phyloP scores from a whole-genome alignment of 441 rosid species.

The Populus hybrid region DNA sequence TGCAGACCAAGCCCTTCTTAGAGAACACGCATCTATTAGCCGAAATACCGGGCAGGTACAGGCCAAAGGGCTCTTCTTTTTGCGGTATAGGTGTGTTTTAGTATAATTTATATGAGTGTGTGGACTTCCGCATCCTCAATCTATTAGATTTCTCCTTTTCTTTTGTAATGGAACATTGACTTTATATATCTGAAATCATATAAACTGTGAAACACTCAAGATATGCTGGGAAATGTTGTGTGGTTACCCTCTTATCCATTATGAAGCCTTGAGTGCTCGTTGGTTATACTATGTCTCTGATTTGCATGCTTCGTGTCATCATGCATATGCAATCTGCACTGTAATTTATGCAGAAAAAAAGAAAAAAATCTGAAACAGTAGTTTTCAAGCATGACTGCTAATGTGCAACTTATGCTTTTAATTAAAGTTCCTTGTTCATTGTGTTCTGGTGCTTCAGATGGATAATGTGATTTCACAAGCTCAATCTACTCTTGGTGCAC shows the following conservation, averaged over 20 bases:
- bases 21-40: slow-evolving; percentile 72
- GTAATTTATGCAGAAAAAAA: neutral
- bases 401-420: neutral
- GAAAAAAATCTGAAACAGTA: neutral
- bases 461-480: slow-evolving; percentile 95
- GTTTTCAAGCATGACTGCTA: neutral
- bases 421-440: slow-evolving; percentile 9
- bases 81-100: neutral
- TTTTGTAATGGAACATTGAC: neutral
- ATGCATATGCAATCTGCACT: neutral
- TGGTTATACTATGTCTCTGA: neutral
- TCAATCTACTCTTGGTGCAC: slow-evolving; percentile 85
- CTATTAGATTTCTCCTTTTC: neutral
- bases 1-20: slow-evolving; percentile 73
- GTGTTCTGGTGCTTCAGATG: slow-evolving; percentile 52
- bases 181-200: neutral
- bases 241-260: neutral
- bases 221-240: neutral
- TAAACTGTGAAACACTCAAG: neutral
- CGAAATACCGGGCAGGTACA: slow-evolving; percentile 87
- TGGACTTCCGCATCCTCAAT: neutral
- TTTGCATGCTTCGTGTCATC: neutral
- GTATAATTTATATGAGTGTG: neutral
- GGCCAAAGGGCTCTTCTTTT: neutral
- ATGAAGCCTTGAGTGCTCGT: neutral